Conservation (phyloP, 345 rosid genomes). For the Luvunga scandens region DNA sequence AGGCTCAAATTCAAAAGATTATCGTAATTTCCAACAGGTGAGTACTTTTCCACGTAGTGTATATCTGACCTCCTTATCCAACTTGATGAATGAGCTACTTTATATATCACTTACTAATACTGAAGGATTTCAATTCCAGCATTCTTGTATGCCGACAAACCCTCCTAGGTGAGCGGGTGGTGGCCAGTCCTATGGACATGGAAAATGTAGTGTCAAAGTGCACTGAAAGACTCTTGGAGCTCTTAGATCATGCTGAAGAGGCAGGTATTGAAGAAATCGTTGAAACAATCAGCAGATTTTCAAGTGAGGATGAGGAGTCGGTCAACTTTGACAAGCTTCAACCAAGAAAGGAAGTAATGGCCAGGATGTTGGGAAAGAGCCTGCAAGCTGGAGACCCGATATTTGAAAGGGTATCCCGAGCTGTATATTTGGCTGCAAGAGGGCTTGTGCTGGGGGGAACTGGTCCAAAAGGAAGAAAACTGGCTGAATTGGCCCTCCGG, state of each 20-base stretch:
- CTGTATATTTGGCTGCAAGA: slow-evolving; percentile 62
- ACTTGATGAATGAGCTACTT: background rate
- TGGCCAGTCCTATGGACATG: slow-evolving; percentile 45
- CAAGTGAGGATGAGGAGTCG: slow-evolving; percentile 23
- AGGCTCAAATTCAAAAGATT: slow-evolving; percentile 80
- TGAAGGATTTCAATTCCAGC: slow-evolving; percentile 38
- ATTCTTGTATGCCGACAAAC: slow-evolving; percentile 78
- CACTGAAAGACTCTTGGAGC: slow-evolving; percentile 38
- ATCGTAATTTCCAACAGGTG: slow-evolving; percentile 72
- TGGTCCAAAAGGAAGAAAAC: slow-evolving; percentile 44
- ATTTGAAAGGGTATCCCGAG: slow-evolving; percentile 62
- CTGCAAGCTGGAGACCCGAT: slow-evolving; percentile 75
- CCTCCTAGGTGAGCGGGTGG: slow-evolving; percentile 50
- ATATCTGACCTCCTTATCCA: too few species aligned
- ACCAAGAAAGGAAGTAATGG: slow-evolving; percentile 56
- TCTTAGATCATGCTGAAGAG: slow-evolving; percentile 48
- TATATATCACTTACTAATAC: background rate
- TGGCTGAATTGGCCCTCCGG: slow-evolving; percentile 57
- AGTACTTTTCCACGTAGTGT: background rate
- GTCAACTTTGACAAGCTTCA: slow-evolving; percentile 27
- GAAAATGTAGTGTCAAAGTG: slow-evolving; percentile 49
- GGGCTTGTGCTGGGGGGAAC: slow-evolving; percentile 69
- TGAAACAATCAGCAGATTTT: slow-evolving; percentile 39
- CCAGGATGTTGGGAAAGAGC: slow-evolving; percentile 65
- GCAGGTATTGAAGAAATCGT: slow-evolving; percentile 63